Base-by-base conservation (phyloP, 139 green algal genomes). In the Chlorella sp. region DNA sequence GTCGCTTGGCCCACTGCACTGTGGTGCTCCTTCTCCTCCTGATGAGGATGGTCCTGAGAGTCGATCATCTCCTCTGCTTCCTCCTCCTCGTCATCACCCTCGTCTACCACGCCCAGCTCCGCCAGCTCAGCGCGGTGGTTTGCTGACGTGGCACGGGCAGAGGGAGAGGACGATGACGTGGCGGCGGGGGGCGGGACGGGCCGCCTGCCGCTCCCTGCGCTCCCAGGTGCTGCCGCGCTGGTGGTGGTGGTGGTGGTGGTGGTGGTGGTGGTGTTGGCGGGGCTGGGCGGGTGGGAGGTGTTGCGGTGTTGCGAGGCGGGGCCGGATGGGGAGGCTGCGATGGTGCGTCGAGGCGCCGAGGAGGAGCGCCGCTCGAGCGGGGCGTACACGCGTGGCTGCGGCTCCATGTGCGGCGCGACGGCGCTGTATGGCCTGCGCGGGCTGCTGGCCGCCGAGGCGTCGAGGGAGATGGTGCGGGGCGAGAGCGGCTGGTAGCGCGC, bases 91-190 rank as follows among this genome's bases (percentile, higher is more conserved):
- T 51, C 63, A 2, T 31, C 23, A 29, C 35, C 65, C 65, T 71
- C 65, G 26, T 71, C 35, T 35, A 71, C 65, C 22, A 71, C 65
- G 24, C 65, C 65, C 65, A 71, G 35, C 34, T 60, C 65, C 2
- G 65, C 65, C 20, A 71, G 34, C 65, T 71, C 23, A 5, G 34
- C 65, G 24, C 61, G 34, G 10, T 69, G 60, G 60, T 66, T n/a
- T 22, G 60, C 60, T 14, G 27, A 35, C 27, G 4, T 20, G 3
- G 60, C 60, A 2, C 60, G 60, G 4, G 60, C 55, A 31, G 55
- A 29, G 4, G 23, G 26, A 26, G n/a, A 6, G 60, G 60, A 26
- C 35, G 32, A 4, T 4, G 22, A 4, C 14, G 31, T n/a, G n/a
- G n/a, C n/a, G n/a, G n/a, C n/a, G n/a, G n/a, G n/a, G n/a, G n/a